Conservation (phyloP, 1,284 basidiomycete genomes). For the Cystodermella granulosa region DNA sequence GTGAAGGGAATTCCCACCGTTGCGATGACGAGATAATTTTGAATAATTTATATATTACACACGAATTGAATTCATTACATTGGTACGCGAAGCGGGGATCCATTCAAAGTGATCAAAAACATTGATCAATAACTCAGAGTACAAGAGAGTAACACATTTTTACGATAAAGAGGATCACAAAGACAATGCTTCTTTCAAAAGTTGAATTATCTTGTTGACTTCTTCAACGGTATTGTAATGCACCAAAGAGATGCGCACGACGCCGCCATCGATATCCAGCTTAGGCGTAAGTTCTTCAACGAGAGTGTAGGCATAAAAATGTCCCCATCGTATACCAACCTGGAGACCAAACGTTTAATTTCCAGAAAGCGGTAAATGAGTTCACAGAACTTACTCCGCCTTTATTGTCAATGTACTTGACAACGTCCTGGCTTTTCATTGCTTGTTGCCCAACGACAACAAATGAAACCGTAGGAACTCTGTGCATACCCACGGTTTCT, state of each 20-base stretch:
- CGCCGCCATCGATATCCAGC: constrained; percentile 58
- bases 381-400: constrained; percentile 48
- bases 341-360: constrained; percentile 22
- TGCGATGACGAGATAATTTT: too few relatives aligned
- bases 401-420: constrained; percentile 57
- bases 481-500: constrained; percentile 38
- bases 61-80: too few relatives aligned
- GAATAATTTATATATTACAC: too few relatives aligned
- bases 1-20: too few relatives aligned
- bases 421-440: constrained; percentile 58
- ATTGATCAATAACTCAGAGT: too few relatives aligned
- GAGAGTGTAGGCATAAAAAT: constrained; percentile 73
- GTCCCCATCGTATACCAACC: constrained; percentile 74
- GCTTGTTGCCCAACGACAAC: constrained; percentile 55
- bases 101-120: too few relatives aligned
- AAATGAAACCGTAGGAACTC: constrained; percentile 73
- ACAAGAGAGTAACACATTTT: too few relatives aligned
- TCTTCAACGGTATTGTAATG: constrained; percentile 76
- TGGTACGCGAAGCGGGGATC: too few relatives aligned
- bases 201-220: constrained; percentile 52
- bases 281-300: constrained; percentile 51
- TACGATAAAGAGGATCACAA: too few relatives aligned
- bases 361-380: constrained; percentile 2
- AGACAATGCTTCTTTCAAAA: constrained; percentile 46
- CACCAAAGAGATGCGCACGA: constrained; percentile 72